Base-by-base conservation (phyloP, 495 filamentous ascomycete species). In the Beverwykella pulmonaria region DNA sequence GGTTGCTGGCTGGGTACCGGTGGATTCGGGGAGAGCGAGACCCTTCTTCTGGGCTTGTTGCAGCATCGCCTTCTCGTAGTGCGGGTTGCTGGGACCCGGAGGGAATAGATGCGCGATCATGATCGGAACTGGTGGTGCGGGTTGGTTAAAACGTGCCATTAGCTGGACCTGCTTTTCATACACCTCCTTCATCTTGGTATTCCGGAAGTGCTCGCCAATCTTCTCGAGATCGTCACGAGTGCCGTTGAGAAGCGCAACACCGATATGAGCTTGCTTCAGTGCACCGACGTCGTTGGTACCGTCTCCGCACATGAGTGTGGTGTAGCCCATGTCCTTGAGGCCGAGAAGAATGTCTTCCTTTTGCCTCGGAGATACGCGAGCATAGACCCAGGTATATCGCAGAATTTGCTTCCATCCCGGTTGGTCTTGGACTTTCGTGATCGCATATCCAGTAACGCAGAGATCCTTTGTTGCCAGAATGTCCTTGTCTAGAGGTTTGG, bases 201-300 rank as follows among this genome's bases (percentile, higher is more conserved):
- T 92, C 49, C 94, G 87, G 69, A 90, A 90, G 77, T 99, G 92
- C 67, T 98, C 93, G 15, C 89, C 87, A 67, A 99, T 99, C 72
- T 87, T 89, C 50, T 88, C 88, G 41, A 99, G 82, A 74, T 97
- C 94, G 1, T 97, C 89, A 73, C 87, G 88, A 1, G 94, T 93
- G 30, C 94, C 94, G 75, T 99, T 99, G 62, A 99, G 84, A 36
- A 99, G 87, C 14, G 94, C 94, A 68, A 98, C 91, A 73, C 94
- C 94, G 60, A 99, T 90, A 71, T 99, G 95, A 25, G 94, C 95
- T 81, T 99, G 94, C 82, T 99, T 99, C 74, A 99, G 80, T 32
- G 94, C 94, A 46, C 94, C 94, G 54, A 99, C 94, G 75, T 99
- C 94, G 74, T 99, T 99, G 53, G 94, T 99, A 65, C 94, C 94